A percentile compares a stretch with the other conserved stretches of the same genome.
phyloP scores from a whole-genome alignment of 768 basidiomycete species.

The Phlebiopsis flavidoalba region DNA sequence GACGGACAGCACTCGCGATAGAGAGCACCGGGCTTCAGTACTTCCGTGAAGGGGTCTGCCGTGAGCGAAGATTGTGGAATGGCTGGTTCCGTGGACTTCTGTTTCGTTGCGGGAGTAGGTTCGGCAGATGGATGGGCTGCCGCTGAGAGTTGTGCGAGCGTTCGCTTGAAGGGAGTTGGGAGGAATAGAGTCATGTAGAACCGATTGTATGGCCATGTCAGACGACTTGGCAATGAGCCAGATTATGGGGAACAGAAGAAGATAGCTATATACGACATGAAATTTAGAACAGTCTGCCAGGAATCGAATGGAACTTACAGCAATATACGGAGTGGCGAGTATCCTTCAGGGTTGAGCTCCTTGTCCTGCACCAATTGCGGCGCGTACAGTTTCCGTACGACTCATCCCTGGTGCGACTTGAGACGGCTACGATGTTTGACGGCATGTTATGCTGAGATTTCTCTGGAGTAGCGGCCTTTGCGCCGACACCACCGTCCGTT shows the following conservation, averaged over 20 bases:
- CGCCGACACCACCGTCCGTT: not conserved
- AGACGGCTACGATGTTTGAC: constrained; percentile 71
- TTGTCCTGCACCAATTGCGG: constrained; percentile 47
- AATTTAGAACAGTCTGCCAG: not conserved
- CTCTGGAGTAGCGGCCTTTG: not conserved
- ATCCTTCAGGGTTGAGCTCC: constrained; percentile 27
- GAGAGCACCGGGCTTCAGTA: constrained; percentile 71
- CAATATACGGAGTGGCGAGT: constrained; percentile 39
- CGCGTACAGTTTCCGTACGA: constrained; percentile 61
- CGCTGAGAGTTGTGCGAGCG: constrained; percentile 26
- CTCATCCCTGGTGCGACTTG: constrained; percentile 76
- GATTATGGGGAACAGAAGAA: constrained; percentile 61
- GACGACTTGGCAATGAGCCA: constrained; percentile 69
- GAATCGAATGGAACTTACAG: constrained; percentile 38
- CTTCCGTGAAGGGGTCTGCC: constrained; percentile 38
- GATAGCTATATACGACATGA: constrained; percentile 43
- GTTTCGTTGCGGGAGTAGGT: constrained; percentile 10
- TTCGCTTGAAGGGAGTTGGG: constrained; percentile 68
- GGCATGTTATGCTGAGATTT: constrained; percentile 31
- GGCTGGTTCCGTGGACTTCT: not conserved
- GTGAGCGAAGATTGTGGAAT: not conserved
- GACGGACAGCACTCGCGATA: constrained; percentile 60
- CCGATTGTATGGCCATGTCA: constrained; percentile 56
- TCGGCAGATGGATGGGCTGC: constrained; percentile 15
- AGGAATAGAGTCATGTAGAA: constrained; percentile 82